These are phyloP conservation scores for Paecilomyces niveus DNA, from an alignment of 2,329 filamentous ascomycete genomes.

Conservation along the genomic window DNA sequence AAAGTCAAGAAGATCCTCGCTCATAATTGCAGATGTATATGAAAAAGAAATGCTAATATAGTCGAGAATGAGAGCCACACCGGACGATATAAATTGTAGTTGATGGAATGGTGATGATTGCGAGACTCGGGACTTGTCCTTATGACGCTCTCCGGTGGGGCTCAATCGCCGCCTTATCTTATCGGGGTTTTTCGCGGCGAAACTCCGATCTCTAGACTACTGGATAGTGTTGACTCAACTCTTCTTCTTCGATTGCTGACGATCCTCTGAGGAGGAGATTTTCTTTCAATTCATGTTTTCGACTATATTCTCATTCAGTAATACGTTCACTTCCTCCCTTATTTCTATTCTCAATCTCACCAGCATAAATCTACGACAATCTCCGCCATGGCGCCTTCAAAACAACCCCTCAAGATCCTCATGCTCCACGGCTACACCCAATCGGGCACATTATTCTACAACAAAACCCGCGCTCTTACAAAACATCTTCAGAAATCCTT, in stretches of 20 bases:
- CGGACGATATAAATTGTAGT: no score
- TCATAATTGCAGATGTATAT: slow-evolving; percentile 6
- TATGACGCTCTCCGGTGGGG: slow-evolving; percentile 1
- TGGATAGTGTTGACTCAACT: no score
- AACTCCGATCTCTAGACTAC: not conserved
- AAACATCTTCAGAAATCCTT: slow-evolving; percentile 74
- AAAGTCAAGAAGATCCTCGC: slow-evolving; percentile 5
- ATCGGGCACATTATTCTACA: slow-evolving; percentile 74
- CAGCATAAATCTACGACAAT: slow-evolving; percentile 1
- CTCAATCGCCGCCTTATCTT: slow-evolving; percentile 5
- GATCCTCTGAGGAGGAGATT: no score
- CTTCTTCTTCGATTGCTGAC: no score
- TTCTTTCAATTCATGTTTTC: no score
- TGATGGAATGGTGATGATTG: no score
- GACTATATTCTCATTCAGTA: not conserved
- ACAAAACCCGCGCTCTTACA: slow-evolving; percentile 80
- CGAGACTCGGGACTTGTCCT: not conserved
- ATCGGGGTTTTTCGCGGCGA: slow-evolving; percentile 1
- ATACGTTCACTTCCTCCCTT: not conserved
- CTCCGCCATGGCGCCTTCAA: slow-evolving; percentile 2
- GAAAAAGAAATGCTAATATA: no score
- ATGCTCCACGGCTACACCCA: slow-evolving; percentile 90
- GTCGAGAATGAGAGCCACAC: not conserved
- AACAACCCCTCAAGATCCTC: slow-evolving; percentile 53
- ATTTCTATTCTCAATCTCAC: not conserved